Evolutionary conservation across 225 moss, liverwort and hornwort species (phyloP).

Genomic region (Sphagnum tenellum): DNA sequence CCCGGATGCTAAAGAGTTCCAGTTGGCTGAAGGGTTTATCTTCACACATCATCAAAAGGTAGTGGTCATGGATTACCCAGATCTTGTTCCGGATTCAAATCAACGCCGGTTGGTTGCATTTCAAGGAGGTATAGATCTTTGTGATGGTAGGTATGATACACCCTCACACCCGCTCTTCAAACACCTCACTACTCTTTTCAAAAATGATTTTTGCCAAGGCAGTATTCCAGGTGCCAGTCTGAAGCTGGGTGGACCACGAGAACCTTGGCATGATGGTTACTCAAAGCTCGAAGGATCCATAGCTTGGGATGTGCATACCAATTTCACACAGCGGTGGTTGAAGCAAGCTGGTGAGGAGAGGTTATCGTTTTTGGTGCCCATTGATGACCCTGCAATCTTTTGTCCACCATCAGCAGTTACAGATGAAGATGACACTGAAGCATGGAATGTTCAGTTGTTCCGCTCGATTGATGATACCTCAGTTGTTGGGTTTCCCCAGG

Average conservation of each 20-base stretch:
- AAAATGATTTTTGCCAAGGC: slow-evolving; percentile 73
- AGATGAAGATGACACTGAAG: slow-evolving; percentile 36
- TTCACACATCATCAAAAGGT: slow-evolving; percentile 97
- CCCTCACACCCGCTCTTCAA: slow-evolving; percentile 76
- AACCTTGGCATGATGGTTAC: slow-evolving; percentile 88
- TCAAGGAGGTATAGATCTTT: slow-evolving; percentile 72
- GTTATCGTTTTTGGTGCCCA: slow-evolving; percentile 30
- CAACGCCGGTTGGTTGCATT: slow-evolving; percentile 51
- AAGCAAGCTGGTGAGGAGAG: slow-evolving; percentile 37
- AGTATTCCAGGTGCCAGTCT: slow-evolving; percentile 45
- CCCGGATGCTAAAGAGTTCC: slow-evolving; percentile 52
- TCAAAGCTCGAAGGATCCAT: slow-evolving; percentile 65
- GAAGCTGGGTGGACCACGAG: slow-evolving; percentile 55
- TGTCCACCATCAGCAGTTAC: slow-evolving; percentile 46
- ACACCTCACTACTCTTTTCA: slow-evolving; percentile 63
- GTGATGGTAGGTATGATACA: slow-evolving; percentile 70
- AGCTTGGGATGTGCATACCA: slow-evolving; percentile 81
- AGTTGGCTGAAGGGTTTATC: slow-evolving; percentile 42
- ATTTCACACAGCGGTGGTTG: slow-evolving; percentile 67
- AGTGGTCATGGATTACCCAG: slow-evolving; percentile 72
- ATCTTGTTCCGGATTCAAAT: slow-evolving; percentile 9
- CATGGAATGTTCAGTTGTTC: slow-evolving; percentile 84
- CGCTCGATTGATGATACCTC: slow-evolving; percentile 81
- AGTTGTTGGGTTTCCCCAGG: slow-evolving; percentile 42
- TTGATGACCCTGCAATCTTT: slow-evolving; percentile 34